Evolutionary conservation across 2,329 filamentous ascomycete species (phyloP).

Genomic region (Colletotrichum spaethianum): DNA sequence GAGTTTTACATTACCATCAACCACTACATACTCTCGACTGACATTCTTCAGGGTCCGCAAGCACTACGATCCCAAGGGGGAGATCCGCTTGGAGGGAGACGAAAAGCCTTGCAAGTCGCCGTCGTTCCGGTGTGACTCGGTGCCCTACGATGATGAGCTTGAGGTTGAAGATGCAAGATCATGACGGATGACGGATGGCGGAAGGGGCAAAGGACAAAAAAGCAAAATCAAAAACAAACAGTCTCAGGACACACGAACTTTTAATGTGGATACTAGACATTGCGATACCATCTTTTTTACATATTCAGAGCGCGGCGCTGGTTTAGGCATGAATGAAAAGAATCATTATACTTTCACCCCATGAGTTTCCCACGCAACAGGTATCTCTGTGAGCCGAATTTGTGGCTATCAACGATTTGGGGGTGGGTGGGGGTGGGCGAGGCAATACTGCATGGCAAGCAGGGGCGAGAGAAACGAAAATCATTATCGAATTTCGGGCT

Average conservation of each 20-base stretch:
- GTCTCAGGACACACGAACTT: background rate
- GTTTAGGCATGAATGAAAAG: constrained; percentile 2
- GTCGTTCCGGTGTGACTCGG: constrained; percentile 29
- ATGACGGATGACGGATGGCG: constrained; percentile 8
- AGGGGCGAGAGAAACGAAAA: background rate
- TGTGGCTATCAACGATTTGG: too few relatives aligned
- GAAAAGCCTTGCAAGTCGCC: constrained; percentile 26
- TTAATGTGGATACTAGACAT: constrained; percentile 31
- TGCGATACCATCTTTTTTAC: constrained; percentile 36
- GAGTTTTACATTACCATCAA: background rate
- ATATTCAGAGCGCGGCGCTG: constrained; percentile 33
- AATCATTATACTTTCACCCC: background rate
- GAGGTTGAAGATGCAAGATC: background rate
- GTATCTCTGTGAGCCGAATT: background rate
- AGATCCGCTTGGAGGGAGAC: constrained; percentile 28
- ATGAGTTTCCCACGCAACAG: background rate
- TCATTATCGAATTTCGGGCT: background rate
- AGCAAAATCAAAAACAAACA: background rate
- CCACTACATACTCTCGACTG: background rate
- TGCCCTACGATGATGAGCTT: constrained; percentile 9
- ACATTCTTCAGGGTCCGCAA: constrained; percentile 20
- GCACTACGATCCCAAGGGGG: constrained; percentile 29
- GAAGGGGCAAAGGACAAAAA: too few relatives aligned
- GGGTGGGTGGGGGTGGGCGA: too few relatives aligned
- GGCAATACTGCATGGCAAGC: too few relatives aligned